Evolutionary conservation across 768 basidiomycete genomes (phyloP).

Genomic region (Crassisporium funariophilum): DNA sequence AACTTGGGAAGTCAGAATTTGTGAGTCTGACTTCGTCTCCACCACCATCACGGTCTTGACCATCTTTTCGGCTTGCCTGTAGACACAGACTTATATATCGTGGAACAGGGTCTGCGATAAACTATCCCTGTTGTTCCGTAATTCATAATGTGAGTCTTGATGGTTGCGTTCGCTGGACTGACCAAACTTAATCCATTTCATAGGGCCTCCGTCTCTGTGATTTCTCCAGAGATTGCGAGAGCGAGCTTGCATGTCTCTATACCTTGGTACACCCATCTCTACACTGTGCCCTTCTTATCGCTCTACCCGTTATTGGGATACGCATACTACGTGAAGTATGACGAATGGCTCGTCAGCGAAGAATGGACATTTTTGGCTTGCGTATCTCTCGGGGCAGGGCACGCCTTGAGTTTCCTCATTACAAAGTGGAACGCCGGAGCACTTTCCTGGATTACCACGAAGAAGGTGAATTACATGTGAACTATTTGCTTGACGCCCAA

Average conservation of each 20-base stretch:
- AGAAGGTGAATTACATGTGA: slow-evolving; percentile 51
- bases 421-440: slow-evolving; percentile 89
- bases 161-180: no score
- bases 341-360: slow-evolving; percentile 87
- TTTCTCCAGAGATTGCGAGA: slow-evolving; percentile 67
- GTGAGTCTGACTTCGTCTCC: no score
- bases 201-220: slow-evolving; percentile 54
- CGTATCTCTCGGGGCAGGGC: slow-evolving; percentile 79
- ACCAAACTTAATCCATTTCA: no score
- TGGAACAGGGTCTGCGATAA: no score
- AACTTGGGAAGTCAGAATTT: no score
- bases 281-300: slow-evolving; percentile 75
- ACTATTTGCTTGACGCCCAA: neutral
- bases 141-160: no score
- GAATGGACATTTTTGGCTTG: slow-evolving; percentile 98
- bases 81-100: no score
- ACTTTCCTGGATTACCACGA: slow-evolving; percentile 78
- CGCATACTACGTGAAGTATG: slow-evolving; percentile 90
- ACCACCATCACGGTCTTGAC: no score
- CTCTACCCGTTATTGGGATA: slow-evolving; percentile 86
- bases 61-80: no score
- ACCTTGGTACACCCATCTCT: slow-evolving; percentile 73
- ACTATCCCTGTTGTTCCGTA: no score
- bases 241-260: slow-evolving; percentile 68
- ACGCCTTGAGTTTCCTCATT: slow-evolving; percentile 89